Base-by-base conservation (phyloP, 2,329 filamentous ascomycete species). In the Metarhizium guizhouense region DNA sequence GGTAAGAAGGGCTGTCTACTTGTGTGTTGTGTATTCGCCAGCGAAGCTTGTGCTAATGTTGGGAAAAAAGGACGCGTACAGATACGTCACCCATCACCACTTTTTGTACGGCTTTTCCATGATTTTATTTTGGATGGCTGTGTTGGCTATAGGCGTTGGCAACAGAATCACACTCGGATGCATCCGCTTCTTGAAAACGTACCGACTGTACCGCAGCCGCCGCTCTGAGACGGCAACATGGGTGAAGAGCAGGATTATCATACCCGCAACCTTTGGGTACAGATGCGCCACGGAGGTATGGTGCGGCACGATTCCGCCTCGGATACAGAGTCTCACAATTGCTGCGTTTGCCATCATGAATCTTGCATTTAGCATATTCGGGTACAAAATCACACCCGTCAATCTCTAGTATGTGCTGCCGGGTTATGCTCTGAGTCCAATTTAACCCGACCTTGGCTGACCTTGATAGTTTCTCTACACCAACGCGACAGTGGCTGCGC, bases 191-290 rank as follows among this genome's bases (percentile, higher is more conserved):
- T 57, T 54, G 18, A 34, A 43, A 14, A 34, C 16, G 20, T 29
- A 34, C 30, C 32, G 47, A 36, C 50, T 55, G 49, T 53, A 36
- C 34, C 47, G 51, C 13, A 32, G 50, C 25, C 2, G 38, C n/a
- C 53, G 42, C 32, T 56, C 32, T 5, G 40, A 36, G 18, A 43
- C 53, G 6, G 29, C 38, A 13, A 58, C 60, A 0, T 73, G 71
- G 68, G 36, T 72, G 16, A 65, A 69, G 47, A 65, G 66, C 34
- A 65, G 67, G 3, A 48, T 76, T 0, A 62, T 66, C 0, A 57
- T 74, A 0, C 74, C 75, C 0, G 74, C 76, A 0, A 71, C 74
- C 0, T 76, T 78, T 50, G 76, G 76, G 1, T 65, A 72, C 38
- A 66, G 67, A 16, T 74, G 69, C 53, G 69, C 75, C 0, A 72